Conservation (phyloP, 23 red algal species). For the Agarophyton chilense region DNA sequence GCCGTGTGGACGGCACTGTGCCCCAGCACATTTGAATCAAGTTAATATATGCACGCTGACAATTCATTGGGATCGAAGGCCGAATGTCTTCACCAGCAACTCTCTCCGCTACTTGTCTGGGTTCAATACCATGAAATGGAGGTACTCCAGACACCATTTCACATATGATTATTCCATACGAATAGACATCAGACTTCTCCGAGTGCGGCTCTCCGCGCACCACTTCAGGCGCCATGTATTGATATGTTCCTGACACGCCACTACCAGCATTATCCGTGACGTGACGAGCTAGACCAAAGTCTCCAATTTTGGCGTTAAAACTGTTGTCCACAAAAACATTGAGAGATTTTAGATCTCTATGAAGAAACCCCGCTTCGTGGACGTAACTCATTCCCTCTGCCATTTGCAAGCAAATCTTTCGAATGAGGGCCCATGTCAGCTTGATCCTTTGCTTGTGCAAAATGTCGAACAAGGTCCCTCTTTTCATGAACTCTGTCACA, state of each 20-base stretch:
- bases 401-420: slow-evolving; percentile 72
- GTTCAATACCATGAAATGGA: slow-evolving; percentile 62
- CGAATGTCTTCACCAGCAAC: slow-evolving; percentile 55
- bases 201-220: slow-evolving; percentile 34
- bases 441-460: slow-evolving; percentile 80
- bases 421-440: slow-evolving; percentile 71
- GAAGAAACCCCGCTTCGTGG: slow-evolving; percentile 79
- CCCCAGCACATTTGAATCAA: slow-evolving; percentile 71
- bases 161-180: slow-evolving; percentile 40
- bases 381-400: slow-evolving; percentile 88
- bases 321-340: slow-evolving; percentile 91
- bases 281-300: slow-evolving; percentile 71
- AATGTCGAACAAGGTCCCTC: slow-evolving; percentile 93
- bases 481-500: slow-evolving; percentile 92
- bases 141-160: slow-evolving; percentile 60
- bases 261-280: slow-evolving; percentile 1
- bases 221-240: slow-evolving; percentile 58
- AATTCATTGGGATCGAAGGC: slow-evolving; percentile 47
- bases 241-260: slow-evolving; percentile 53
- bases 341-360: slow-evolving; percentile 93
- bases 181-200: slow-evolving; percentile 53
- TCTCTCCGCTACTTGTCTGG: slow-evolving; percentile 28
- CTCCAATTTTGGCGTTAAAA: slow-evolving; percentile 88
- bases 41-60: slow-evolving; percentile 45
- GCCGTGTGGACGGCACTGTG: slow-evolving; percentile 47